Base-by-base conservation (phyloP, 1,139 yeast species). In the Yamadazyma songkhlaensis region DNA sequence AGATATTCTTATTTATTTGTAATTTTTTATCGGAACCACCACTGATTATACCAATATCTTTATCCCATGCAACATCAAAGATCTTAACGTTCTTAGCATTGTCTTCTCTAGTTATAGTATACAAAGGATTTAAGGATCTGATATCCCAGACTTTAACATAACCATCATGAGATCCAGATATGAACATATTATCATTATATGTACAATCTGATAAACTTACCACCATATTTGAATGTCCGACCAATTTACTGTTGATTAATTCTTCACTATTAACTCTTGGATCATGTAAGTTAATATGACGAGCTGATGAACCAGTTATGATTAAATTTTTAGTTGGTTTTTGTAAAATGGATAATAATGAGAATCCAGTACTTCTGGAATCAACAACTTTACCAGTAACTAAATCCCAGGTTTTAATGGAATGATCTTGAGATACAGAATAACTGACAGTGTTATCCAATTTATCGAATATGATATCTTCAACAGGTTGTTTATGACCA, bases 111-210 rank as follows among this genome's bases (percentile, higher is more conserved):
- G 86, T 77, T 37, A 90, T 79, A n/a, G 95, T 86, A 59, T 84
- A 86, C 65, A 89, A 70, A n/a, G 95, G 75, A 51, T 82, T 79
- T 47, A 82, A 86, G 2, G 96, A 84, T 54, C 99, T 79, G 9
- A 90, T 77, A 60, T 92, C 99, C 99, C 99, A 92, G 14, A 92
- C 84, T 51, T 89, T 83, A 31, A 85, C 94, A 2, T 96, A 85
- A 20, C 97, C 97, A 60, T 92, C 99, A 57, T 89, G 96, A 10
- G 97, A 88, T 12, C 85, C 95, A 6, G 96, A 85, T 14, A 88
- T 80, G 54, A 92, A 76, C 81, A 88, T 79, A 60, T 87, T 82
- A 35, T 79, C 85, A 50, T 81, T 84, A 45, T 76, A 77, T 9
- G 96, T 92, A 41, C 84, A 76, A 5, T 85, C 77, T 30, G 83